phyloP scores from a whole-genome alignment of 2,329 filamentous ascomycete genomes.

The Exophiala alcalophila region DNA sequence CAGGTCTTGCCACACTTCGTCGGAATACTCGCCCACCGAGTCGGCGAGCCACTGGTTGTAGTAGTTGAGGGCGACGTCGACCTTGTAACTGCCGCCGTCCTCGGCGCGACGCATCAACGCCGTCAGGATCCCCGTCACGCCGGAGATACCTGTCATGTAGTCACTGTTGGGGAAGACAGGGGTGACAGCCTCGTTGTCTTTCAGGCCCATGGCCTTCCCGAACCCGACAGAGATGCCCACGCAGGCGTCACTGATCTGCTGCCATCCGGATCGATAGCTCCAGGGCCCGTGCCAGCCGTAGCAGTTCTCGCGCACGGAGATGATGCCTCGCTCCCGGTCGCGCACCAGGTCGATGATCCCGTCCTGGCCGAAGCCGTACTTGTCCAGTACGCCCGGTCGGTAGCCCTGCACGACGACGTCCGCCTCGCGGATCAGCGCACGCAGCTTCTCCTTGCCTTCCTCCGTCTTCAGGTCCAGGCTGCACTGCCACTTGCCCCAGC shows the following conservation, averaged over 20 bases:
- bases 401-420: constrained; percentile 57
- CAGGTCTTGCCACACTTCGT: constrained; percentile 48
- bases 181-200: constrained; percentile 37
- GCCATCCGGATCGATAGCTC: constrained; percentile 49
- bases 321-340: constrained; percentile 43
- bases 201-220: constrained; percentile 37
- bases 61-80: constrained; percentile 31
- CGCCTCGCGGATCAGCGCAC: constrained; percentile 46
- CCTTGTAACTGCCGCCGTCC: constrained; percentile 41
- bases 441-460: constrained; percentile 41
- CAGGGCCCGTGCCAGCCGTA: constrained; percentile 51
- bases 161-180: constrained; percentile 54
- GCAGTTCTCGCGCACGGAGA: constrained; percentile 52
- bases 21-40: constrained; percentile 41
- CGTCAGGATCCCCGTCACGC: constrained; percentile 63
- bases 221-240: constrained; percentile 40
- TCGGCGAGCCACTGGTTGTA: constrained; percentile 45
- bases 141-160: constrained; percentile 71
- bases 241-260: constrained; percentile 50
- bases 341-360: constrained; percentile 42
- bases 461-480: constrained; percentile 52
- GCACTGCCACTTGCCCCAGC: constrained; percentile 66
- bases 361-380: constrained; percentile 58
- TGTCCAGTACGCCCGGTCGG: constrained; percentile 50
- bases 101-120: constrained; percentile 63